These are phyloP conservation scores for Babesia gibsoni DNA, from an alignment of 169 alveolate species.

Conservation along the genomic window DNA sequence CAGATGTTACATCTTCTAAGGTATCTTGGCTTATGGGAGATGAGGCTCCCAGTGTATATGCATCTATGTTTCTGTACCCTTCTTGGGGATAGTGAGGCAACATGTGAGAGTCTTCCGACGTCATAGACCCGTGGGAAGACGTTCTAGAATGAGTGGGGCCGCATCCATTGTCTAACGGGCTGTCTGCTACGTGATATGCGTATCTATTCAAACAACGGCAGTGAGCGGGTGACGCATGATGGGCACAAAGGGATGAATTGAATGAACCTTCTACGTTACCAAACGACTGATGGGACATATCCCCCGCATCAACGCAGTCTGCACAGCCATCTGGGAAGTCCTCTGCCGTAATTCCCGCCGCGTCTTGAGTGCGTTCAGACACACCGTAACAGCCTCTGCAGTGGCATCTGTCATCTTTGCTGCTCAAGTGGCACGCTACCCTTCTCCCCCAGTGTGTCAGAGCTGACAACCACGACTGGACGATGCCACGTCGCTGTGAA, in stretches of 20 bases:
- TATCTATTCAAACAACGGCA: too few species aligned
- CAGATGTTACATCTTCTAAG: too few species aligned
- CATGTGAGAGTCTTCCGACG: too few species aligned
- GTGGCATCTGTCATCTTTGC: neutral
- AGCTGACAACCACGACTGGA: slow-evolving; percentile 14
- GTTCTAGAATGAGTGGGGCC: too few species aligned
- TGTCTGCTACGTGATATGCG: too few species aligned
- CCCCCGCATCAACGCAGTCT: slow-evolving; percentile 6
- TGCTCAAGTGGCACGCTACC: slow-evolving; percentile 11
- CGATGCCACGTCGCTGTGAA: neutral
- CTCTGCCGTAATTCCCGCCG: neutral
- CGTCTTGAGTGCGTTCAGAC: neutral
- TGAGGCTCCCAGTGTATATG: too few species aligned
- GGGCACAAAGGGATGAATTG: neutral
- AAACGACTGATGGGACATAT: neutral
- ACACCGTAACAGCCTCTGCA: slow-evolving; percentile 12
- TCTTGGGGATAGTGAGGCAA: too few species aligned
- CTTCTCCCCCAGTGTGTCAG: slow-evolving; percentile 11
- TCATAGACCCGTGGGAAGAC: too few species aligned
- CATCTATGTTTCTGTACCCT: too few species aligned
- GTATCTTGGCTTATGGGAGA: too few species aligned
- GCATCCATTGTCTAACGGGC: too few species aligned
- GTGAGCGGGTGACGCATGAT: neutral
- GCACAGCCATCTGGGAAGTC: slow-evolving; percentile 14
- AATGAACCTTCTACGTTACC: neutral